Conservation (phyloP, 495 filamentous ascomycete species). For the Halenospora varia region DNA sequence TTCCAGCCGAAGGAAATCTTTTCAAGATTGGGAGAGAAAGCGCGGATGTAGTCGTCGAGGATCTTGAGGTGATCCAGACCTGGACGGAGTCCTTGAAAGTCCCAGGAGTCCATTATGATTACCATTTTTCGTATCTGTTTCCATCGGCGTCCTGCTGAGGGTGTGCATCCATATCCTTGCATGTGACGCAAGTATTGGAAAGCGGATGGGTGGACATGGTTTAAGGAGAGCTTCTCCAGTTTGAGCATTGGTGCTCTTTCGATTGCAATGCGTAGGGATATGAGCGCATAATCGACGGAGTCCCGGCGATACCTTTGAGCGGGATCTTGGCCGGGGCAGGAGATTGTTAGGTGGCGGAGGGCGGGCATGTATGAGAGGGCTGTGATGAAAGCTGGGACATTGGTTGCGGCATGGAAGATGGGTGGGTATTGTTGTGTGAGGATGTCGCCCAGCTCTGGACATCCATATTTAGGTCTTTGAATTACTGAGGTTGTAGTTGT, state of each 20-base stretch:
- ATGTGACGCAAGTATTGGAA: conserved; percentile 65
- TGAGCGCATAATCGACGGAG: conserved; percentile 77
- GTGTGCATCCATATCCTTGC: conserved; percentile 62
- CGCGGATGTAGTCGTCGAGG: conserved; percentile 66
- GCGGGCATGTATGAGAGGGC: conserved; percentile 59
- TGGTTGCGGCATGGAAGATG: conserved; percentile 80
- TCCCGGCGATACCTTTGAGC: conserved; percentile 64
- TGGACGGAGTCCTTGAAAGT: conserved; percentile 41
- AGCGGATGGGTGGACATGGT: conserved; percentile 62
- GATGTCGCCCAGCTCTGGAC: conserved; percentile 50
- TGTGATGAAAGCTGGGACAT: conserved; percentile 70
- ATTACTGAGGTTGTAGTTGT: conserved; percentile 42
- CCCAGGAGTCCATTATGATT: conserved; percentile 63
- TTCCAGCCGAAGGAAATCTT: conserved; percentile 68
- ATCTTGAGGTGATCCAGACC: conserved; percentile 70
- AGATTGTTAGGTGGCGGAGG: conserved; percentile 65
- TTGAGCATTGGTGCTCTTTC: conserved; percentile 58
- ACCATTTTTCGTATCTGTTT: conserved; percentile 64
- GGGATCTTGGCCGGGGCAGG: conserved; percentile 64
- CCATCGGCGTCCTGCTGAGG: conserved; percentile 62
- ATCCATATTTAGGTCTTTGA: conserved; percentile 60
- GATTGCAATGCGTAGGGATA: conserved; percentile 71
- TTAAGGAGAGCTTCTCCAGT: conserved; percentile 60
- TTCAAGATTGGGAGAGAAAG: conserved; percentile 55
- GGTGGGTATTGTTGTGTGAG: conserved; percentile 77